Conservation (phyloP, 2,329 filamentous ascomycete genomes). For the Rhinocladiella mackenziei region DNA sequence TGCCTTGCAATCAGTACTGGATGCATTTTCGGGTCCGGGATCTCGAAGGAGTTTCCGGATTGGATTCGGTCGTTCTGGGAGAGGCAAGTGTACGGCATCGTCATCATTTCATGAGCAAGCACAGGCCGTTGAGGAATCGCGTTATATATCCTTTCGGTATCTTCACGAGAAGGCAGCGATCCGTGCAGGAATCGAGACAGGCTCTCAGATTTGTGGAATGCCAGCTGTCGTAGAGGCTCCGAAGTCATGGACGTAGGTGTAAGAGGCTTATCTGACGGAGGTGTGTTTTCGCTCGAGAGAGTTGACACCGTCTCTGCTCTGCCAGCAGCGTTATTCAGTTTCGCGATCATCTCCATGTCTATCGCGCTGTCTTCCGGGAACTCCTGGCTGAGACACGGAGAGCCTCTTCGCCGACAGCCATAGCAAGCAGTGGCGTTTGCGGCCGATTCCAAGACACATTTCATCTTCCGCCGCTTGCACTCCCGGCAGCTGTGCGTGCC, state of each 20-base stretch:
- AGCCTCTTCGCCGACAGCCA: constrained; percentile 45
- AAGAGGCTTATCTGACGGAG: not conserved
- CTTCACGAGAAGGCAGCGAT: constrained; percentile 1
- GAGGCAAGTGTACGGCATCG: constrained; percentile 2
- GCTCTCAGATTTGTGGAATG: not conserved
- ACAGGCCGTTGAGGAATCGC: not conserved
- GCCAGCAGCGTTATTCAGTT: not conserved
- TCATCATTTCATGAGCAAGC: not conserved
- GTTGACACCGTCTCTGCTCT: not conserved
- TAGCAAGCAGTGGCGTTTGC: constrained; percentile 43
- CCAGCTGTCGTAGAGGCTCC: not conserved
- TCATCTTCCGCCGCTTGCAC: constrained; percentile 52
- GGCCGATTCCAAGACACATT: constrained; percentile 45
- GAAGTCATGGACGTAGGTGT: not conserved
- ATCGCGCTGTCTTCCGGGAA: not conserved
- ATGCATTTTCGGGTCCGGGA: not conserved
- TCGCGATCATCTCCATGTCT: not conserved
- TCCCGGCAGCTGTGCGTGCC: constrained; percentile 58
- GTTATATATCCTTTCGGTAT: constrained; percentile 1
- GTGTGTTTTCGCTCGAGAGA: too few relatives aligned
- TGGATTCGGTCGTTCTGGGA: not conserved
- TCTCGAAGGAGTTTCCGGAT: not conserved
- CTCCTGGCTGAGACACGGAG: constrained; percentile 31
- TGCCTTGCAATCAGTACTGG: constrained; percentile 45
- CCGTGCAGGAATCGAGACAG: constrained; percentile 1